phyloP scores from a whole-genome alignment of 441 rosid species.

The Gossypium aridum region DNA sequence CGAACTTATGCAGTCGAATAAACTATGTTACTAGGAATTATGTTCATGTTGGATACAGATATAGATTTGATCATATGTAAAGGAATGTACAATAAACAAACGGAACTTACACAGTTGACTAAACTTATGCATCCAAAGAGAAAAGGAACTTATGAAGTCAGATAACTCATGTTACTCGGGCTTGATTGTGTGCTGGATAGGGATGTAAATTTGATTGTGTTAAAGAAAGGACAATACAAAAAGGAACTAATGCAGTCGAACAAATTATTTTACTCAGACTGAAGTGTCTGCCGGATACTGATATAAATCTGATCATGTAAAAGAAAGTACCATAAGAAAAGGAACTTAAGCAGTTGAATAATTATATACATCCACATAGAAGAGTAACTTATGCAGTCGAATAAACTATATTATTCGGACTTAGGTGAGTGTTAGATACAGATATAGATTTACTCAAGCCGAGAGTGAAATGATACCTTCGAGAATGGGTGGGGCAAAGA shows the following conservation, averaged over 20 bases:
- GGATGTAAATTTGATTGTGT: neutral
- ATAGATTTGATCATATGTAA: neutral
- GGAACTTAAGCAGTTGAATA: too few species aligned
- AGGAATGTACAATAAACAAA: neutral
- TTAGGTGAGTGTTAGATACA: too few species aligned
- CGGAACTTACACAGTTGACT: neutral
- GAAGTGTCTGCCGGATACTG: neutral
- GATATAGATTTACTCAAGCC: neutral
- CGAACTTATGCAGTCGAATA: neutral
- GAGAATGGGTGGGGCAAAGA: slow-evolving; percentile 46
- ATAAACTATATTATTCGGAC: too few species aligned
- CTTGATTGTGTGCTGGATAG: neutral
- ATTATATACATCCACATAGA: too few species aligned
- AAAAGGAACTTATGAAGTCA: neutral
- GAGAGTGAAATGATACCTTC: slow-evolving; percentile 36
- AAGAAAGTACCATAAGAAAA: neutral
- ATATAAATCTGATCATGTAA: neutral
- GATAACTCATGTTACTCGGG: neutral
- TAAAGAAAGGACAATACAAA: neutral
- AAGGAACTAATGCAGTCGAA: neutral
- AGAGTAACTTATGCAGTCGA: too few species aligned
- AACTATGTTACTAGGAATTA: too few species aligned
- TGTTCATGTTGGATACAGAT: too few species aligned
- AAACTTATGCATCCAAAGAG: neutral
- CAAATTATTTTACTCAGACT: neutral